Evolutionary conservation across 202 grass and related monocot genomes (phyloP).

Genomic region (Hordeum pubiflorum): DNA sequence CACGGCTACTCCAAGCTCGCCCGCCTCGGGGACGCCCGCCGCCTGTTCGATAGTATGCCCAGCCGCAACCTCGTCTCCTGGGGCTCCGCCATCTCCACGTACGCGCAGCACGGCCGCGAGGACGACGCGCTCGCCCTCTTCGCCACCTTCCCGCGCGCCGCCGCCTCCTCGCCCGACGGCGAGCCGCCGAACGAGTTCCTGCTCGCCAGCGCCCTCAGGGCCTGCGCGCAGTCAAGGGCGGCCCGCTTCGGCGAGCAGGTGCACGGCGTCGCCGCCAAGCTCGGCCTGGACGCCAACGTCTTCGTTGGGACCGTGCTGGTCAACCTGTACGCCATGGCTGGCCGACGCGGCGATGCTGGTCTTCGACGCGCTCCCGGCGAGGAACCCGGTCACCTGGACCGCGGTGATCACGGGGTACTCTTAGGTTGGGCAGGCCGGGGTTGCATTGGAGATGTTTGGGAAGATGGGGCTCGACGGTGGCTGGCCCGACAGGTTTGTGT

Average conservation of each 20-base stretch:
- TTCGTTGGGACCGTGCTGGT: slow-evolving; percentile 45
- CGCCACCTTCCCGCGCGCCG: slow-evolving; percentile 3
- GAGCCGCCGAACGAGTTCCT: slow-evolving; percentile 51
- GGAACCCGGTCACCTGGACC: slow-evolving; percentile 64
- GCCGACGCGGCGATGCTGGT: slow-evolving; percentile 36
- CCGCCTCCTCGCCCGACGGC: not conserved
- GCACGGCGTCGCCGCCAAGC: slow-evolving; percentile 35
- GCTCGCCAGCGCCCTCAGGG: slow-evolving; percentile 47
- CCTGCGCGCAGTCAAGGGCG: slow-evolving; percentile 35
- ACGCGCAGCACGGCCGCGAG: not conserved
- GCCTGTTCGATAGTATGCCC: slow-evolving; percentile 49
- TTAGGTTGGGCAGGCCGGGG: slow-evolving; percentile 22
- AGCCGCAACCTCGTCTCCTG: slow-evolving; percentile 55
- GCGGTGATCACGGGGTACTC: slow-evolving; percentile 54
- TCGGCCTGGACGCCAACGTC: slow-evolving; percentile 35
- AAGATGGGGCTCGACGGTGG: slow-evolving; percentile 39
- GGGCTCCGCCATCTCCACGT: slow-evolving; percentile 62
- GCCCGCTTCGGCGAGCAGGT: slow-evolving; percentile 35
- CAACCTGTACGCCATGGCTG: slow-evolving; percentile 48
- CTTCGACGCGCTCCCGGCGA: slow-evolving; percentile 45
- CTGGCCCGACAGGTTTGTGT: slow-evolving; percentile 48
- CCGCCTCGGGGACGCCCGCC: slow-evolving; percentile 19
- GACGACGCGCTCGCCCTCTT: slow-evolving; percentile 35
- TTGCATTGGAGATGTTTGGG: slow-evolving; percentile 45
- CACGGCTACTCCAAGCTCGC: slow-evolving; percentile 45